Conservation (phyloP, 768 basidiomycete genomes). For the Lyophyllum semitale region DNA sequence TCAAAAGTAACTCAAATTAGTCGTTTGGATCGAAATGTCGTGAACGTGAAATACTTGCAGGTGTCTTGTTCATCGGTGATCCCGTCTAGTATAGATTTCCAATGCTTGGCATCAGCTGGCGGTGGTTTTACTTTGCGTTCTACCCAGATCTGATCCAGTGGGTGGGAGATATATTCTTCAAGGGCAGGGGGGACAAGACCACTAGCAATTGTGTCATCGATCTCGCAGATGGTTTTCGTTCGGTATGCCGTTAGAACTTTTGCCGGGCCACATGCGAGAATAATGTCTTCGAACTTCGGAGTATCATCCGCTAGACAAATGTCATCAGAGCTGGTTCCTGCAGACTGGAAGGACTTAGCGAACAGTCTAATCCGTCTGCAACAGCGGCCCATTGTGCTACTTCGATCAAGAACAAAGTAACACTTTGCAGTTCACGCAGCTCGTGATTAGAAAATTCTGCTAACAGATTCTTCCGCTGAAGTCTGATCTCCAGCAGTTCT, state of each 20-base stretch:
- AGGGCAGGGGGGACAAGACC: not conserved
- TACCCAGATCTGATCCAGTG: conserved; percentile 16
- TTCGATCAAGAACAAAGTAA: conserved; percentile 14
- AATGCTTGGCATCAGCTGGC: conserved; percentile 13
- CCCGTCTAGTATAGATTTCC: conserved; percentile 19
- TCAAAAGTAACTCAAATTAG: not conserved
- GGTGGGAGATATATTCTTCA: conserved; percentile 13
- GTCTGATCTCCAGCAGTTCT: not conserved
- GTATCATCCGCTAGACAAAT: not conserved
- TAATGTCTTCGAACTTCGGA: not conserved
- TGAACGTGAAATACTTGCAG: conserved; percentile 7
- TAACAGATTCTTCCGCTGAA: conserved; percentile 10
- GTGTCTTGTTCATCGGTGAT: conserved; percentile 14
- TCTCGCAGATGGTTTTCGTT: not conserved
- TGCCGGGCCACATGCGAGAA: not conserved
- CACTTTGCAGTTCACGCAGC: conserved; percentile 15
- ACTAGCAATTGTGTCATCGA: not conserved
- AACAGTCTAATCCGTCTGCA: not conserved
- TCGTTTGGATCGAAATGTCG: not conserved
- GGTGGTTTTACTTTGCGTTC: conserved; percentile 20
- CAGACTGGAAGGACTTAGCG: not conserved
- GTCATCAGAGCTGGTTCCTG: not conserved
- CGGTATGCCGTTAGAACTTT: conserved; percentile 13
- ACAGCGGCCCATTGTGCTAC: conserved; percentile 4
- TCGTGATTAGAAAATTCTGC: conserved; percentile 8